Evolutionary conservation across 495 filamentous ascomycete genomes (phyloP), one percentile per base, ranked within the genome.

Genomic region (Hapsidospora chrysogenum): DNA sequence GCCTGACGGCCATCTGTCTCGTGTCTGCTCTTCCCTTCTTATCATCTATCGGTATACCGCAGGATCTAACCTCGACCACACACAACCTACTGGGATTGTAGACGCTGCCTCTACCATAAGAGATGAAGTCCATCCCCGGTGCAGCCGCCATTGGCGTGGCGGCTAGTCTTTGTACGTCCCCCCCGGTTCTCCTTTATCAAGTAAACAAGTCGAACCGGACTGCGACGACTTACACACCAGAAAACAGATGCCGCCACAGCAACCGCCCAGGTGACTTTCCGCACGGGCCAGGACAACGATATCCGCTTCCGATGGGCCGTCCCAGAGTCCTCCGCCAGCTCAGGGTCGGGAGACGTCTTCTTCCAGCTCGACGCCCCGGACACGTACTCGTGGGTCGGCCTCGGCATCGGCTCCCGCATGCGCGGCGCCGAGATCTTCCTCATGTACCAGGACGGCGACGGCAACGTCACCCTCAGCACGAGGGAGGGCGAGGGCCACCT

Each of bases 401-500:
- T 80, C 5, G 79, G 76, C 6, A 73, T 76, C 28, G 79, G 79
- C 10, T 42, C 37, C 0, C 41, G 43, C 19, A 85, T 85, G 79
- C 44, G 49, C 1, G 72, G 65, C 11, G 56, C 79, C 11, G 73
- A 71, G 41, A 78, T 85, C 21, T 82, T 82, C 41, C 48, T 84
- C 20, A 64, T 80, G 41, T 83, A 81, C 50, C 51, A 68, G 13
- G 48, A 72, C 41, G 68, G 71, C 3, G 41, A 43, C 7, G 69
- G 66, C 13, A 71, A 78, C 41, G 60, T 44, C 20, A 85, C 79
- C 0, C 39, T 80, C 31, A 81, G 77, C 14, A 64, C 74, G 2
- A 66, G 79, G n/a, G 48, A 51, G 16, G 70, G 69, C 13, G 51
- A 46, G 10, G 66, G 64, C 3, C 59, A 80, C 41, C 37, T 54